A percentile compares a stretch with the other conserved stretches of the same genome.
phyloP scores from a whole-genome alignment of 805 yeast species.

The Lipomyces yamanashiensis region DNA sequence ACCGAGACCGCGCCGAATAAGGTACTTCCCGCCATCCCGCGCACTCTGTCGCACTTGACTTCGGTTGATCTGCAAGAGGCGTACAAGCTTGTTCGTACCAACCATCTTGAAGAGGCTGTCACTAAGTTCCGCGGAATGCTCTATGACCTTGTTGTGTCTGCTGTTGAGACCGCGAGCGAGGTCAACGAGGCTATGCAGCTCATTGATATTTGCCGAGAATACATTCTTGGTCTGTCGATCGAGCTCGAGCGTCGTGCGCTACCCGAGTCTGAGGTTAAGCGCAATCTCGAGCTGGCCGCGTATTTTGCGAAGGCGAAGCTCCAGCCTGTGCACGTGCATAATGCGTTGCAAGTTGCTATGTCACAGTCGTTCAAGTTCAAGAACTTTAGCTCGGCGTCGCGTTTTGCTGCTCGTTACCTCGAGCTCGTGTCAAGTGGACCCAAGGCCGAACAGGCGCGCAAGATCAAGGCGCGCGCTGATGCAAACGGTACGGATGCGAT shows the following conservation, averaged over 20 bases:
- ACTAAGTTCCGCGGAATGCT: slow-evolving; percentile 76
- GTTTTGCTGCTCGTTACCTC: slow-evolving; percentile 84
- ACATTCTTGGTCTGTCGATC: slow-evolving; percentile 87
- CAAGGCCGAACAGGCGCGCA: slow-evolving; percentile 79
- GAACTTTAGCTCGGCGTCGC: slow-evolving; percentile 85
- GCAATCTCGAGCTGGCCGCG: slow-evolving; percentile 93
- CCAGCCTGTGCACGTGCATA: slow-evolving; percentile 79
- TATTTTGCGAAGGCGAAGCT: slow-evolving; percentile 87
- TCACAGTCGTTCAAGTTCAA: slow-evolving; percentile 86
- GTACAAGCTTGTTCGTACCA: slow-evolving; percentile 79
- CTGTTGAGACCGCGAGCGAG: slow-evolving; percentile 74
- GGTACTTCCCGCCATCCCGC: slow-evolving; percentile 69
- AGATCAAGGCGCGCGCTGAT: slow-evolving; percentile 80
- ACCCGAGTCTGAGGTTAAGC: slow-evolving; percentile 64
- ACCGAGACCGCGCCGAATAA: slow-evolving; percentile 61
- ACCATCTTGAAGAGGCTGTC: slow-evolving; percentile 82
- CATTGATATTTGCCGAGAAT: slow-evolving; percentile 78
- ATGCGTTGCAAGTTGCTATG: slow-evolving; percentile 95
- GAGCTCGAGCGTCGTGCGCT: slow-evolving; percentile 87
- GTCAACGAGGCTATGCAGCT: slow-evolving; percentile 76
- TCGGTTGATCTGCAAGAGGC: slow-evolving; percentile 67
- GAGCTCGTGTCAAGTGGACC: slow-evolving; percentile 67
- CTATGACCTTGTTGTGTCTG: slow-evolving; percentile 70
- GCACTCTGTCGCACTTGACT: slow-evolving; percentile 68
- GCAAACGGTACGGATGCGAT: slow-evolving; percentile 80